Evolutionary conservation across 2,329 filamentous ascomycete species (phyloP).

Genomic region (Exophiala sideris): DNA sequence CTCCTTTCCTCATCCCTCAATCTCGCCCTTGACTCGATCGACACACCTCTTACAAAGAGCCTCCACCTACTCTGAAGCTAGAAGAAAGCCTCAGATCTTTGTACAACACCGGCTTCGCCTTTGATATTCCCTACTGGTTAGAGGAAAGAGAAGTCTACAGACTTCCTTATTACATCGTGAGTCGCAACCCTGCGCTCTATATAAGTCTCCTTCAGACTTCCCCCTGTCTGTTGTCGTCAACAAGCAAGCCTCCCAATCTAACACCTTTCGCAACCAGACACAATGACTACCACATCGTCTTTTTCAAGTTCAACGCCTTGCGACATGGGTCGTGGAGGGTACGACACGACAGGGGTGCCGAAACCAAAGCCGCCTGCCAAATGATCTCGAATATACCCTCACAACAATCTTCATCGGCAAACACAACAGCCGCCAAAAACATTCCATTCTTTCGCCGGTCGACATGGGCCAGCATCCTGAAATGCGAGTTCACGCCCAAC

Average conservation of each 20-base stretch:
- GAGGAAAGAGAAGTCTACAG: conserved; percentile 9
- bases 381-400: conserved; percentile 5
- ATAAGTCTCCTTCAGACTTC: conserved; percentile 8
- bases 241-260: conserved; percentile 11
- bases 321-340: conserved; percentile 52
- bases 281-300: conserved; percentile 26
- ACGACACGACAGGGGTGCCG: conserved; percentile 51
- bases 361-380: conserved; percentile 45
- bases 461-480: not conserved
- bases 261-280: conserved; percentile 17
- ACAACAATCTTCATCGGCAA: not conserved
- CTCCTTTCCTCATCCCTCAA: conserved; percentile 22
- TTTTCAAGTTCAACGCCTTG: conserved; percentile 21
- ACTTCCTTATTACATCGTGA: conserved; percentile 17
- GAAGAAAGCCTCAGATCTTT: conserved; percentile 16
- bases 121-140: conserved; percentile 3
- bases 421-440: not conserved
- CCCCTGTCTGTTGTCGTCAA: not conserved
- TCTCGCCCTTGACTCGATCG: conserved; percentile 23
- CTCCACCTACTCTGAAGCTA: conserved; percentile 4
- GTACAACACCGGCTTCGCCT: conserved; percentile 14
- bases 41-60: conserved; percentile 14
- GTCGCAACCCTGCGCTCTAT: conserved; percentile 18
- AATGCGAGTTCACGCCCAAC: too few species aligned
- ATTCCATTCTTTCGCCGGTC: conserved; percentile 13